Conservation (phyloP, 768 basidiomycete genomes). For the Coprinopsis cinerea region DNA sequence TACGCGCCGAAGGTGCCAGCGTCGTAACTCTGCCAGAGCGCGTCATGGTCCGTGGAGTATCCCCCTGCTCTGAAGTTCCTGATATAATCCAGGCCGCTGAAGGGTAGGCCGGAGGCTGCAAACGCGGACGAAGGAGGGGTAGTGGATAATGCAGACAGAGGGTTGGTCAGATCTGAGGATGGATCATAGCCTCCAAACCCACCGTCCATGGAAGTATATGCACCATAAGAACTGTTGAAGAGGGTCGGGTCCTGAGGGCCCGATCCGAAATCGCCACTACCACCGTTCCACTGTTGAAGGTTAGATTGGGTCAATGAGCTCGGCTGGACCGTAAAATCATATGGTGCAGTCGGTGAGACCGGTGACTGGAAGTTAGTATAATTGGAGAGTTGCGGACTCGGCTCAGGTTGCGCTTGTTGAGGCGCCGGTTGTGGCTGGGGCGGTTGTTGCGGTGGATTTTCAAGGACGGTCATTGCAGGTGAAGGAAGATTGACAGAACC, state of each 20-base stretch:
- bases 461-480: conserved; percentile 50
- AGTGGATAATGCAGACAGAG: conserved; percentile 41
- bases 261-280: conserved; percentile 34
- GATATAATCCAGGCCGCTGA: conserved; percentile 79
- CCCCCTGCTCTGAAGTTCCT: conserved; percentile 64
- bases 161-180: conserved; percentile 30
- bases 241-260: conserved; percentile 36
- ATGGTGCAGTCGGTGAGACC: conserved; percentile 46
- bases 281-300: conserved; percentile 40
- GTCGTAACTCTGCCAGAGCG: conserved; percentile 63
- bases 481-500: conserved; percentile 69
- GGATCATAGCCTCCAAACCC: conserved; percentile 33
- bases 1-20: conserved; percentile 59
- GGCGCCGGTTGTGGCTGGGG: conserved; percentile 21
- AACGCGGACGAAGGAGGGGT: conserved; percentile 62
- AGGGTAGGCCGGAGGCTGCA: conserved; percentile 70
- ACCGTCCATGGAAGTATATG: conserved; percentile 37
- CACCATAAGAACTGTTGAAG: conserved; percentile 40
- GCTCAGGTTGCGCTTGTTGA: conserved; percentile 29
- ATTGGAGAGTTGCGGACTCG: conserved; percentile 48
- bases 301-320: conserved; percentile 33
- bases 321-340: conserved; percentile 26
- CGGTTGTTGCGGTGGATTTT: conserved; percentile 20
- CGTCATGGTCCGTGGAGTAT: conserved; percentile 44
- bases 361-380: conserved; percentile 43